Conservation (phyloP, 2,329 filamentous ascomycete genomes). For the Aureobasidium sp. region DNA sequence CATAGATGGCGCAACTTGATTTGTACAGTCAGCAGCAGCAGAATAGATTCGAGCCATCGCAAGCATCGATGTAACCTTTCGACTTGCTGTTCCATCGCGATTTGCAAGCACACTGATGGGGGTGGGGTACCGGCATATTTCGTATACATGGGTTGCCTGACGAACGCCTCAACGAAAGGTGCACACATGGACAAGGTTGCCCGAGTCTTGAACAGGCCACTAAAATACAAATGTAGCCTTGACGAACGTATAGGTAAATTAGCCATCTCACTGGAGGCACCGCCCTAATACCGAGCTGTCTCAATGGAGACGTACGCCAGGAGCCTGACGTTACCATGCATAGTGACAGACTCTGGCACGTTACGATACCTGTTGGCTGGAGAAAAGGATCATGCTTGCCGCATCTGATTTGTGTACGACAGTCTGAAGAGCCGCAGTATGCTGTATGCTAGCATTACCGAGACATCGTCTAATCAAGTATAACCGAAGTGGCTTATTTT, state of each 20-base stretch:
- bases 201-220: not conserved
- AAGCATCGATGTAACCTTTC: not conserved
- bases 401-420: not conserved
- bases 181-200: not conserved
- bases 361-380: not conserved
- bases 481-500: slow-evolving; percentile 8
- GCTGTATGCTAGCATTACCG: not conserved
- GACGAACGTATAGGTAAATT: not conserved
- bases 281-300: not conserved
- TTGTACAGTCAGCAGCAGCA: not conserved
- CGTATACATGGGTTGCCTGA: slow-evolving; percentile 3
- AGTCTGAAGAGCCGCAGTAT: not conserved
- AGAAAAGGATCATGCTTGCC: not conserved
- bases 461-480: not conserved
- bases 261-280: not conserved
- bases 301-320: not conserved
- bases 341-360: not conserved
- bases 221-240: not conserved
- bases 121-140: not conserved
- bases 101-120: not conserved
- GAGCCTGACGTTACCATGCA: not conserved
- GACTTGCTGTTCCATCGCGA: not conserved
- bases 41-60: not conserved
- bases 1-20: not conserved
- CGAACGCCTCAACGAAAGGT: not conserved